Base-by-base conservation (phyloP, 2,329 filamentous ascomycete genomes). In the Magnaporthiopsis poae region DNA sequence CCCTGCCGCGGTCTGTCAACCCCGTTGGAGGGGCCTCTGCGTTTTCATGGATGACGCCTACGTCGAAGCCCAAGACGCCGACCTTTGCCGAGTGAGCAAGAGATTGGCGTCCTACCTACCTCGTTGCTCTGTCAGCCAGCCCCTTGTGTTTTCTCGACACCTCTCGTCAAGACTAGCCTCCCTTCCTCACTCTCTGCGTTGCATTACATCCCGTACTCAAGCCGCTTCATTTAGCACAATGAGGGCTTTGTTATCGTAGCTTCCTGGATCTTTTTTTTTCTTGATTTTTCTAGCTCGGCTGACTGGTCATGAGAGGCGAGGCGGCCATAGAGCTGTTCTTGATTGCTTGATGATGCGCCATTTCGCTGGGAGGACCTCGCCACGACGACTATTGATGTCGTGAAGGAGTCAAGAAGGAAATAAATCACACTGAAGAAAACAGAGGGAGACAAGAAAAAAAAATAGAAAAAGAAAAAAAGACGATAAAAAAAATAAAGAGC, bases 21-120 rank as follows among this genome's bases (percentile, higher is more conserved):
- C 94, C 95, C 0, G 86, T 96, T 25, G 94, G 94, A 11, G 91
- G 91, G n/a, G 94, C 90, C 18, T 95, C 91, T 67, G 94, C 94
- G 2, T 98, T 98, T 79, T 89, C 90, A 15, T 98, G 93, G 93
- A 88, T 97, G 81, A 94, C 90, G 63, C 78, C 82, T 8, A 46
- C 64, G 25, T 74, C 73, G 64, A 82, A 82, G 71, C 77, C 81
- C 62, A 80, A 80, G 71, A 73, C 77, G 13, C 73, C 79, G 2
- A 73, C 79, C 12, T 69, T 75, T 31, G 75, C 75, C 8, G 76
- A 79, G 61, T 77, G 68, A 72, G 60, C 64, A 52, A 46, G 31
- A n/a, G 61, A 15, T n/a, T 21, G n/a, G 33, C n/a, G 25, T n/a
- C 33, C 21, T 31, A 31, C 31, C 31, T 31, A 31, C 31, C 31